Base-by-base conservation (phyloP, 169 alveolate genomes). In the Eimeria tenella region DNA sequence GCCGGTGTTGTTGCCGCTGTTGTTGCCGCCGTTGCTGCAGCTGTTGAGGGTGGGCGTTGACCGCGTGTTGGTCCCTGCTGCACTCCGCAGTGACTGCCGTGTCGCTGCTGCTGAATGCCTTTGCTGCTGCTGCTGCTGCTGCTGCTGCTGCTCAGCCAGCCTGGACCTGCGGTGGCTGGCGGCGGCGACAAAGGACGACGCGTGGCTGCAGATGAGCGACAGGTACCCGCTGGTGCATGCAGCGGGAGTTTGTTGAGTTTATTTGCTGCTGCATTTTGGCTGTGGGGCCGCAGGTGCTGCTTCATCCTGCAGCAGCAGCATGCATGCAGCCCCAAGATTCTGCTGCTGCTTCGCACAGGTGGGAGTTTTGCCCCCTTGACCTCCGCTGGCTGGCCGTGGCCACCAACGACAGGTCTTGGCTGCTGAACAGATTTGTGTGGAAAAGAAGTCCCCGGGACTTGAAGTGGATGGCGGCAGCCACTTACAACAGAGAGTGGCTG, bases 381-480 rank as follows among this genome's bases (percentile, higher is more conserved):
- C 25, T 86, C 58, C 65, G 84, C 10, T 86, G 93, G 93, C 68
- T 86, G 21, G 77, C 93, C 31, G 79, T 86, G 53, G 93, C 93
- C 4, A 55, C 79, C 23, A 73, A 70, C 58, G 93, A 86, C 73
- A 55, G 84, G 10, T 31, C 86, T 50, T 56, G 77, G 56, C 93
- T 86, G 60, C 68, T 86, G 19, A 71, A 86, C 79, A 52, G 84
- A 11, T 68, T 68, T 53, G 31, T 70, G 53, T 86, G 93, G 93
- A 25, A 65, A 25, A 63, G 93, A 49, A 73, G 83, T 11, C 93
- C 93, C 63, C 42, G 53, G 4, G 93, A 86, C 65, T 55, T 86
- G 52, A 83, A 73, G 70, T 86, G 77, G 71, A 31, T 86, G 71
- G 55, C 93, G 0, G 93, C 68, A 9, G 31, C 56, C 73, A 60